phyloP scores from a whole-genome alignment of 2,329 filamentous ascomycete species.

The Diplodia seriata region DNA sequence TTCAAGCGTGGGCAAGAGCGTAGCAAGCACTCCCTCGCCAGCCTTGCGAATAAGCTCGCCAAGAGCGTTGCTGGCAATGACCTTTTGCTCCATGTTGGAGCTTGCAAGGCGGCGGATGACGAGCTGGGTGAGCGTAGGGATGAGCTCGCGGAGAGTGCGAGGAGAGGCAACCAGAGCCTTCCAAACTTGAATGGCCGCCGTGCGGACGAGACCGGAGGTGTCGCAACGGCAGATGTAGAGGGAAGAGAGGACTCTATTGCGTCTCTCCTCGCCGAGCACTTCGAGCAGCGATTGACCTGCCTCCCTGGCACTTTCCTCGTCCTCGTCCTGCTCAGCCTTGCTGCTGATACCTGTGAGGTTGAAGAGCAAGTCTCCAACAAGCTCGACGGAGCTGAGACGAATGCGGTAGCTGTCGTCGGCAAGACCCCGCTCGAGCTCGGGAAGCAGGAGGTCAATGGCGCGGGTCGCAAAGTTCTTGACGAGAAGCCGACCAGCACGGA shows the following conservation, averaged over 20 bases:
- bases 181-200: conserved; percentile 91
- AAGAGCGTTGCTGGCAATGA: conserved; percentile 95
- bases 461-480: conserved; percentile 98
- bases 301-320: conserved; percentile 81
- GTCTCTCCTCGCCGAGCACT: conserved; percentile 91
- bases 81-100: conserved; percentile 97
- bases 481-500: conserved; percentile 88
- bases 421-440: conserved; percentile 92
- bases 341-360: conserved; percentile 95
- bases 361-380: conserved; percentile 95
- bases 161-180: conserved; percentile 94
- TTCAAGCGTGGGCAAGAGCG: conserved; percentile 86
- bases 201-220: conserved; percentile 88
- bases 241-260: conserved; percentile 96
- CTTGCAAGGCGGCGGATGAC: conserved; percentile 93
- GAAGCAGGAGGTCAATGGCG: conserved; percentile 90
- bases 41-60: conserved; percentile 97
- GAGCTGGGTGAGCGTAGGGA: conserved; percentile 92
- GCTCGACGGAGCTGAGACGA: conserved; percentile 94
- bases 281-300: conserved; percentile 93
- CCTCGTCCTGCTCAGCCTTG: conserved; percentile 72
- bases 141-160: conserved; percentile 89
- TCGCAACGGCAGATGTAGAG: conserved; percentile 98
- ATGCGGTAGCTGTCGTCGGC: conserved; percentile 99
- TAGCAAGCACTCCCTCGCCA: conserved; percentile 89